Base-by-base conservation (phyloP, 805 yeast genomes). In the Yarrowia phangngaensis region DNA sequence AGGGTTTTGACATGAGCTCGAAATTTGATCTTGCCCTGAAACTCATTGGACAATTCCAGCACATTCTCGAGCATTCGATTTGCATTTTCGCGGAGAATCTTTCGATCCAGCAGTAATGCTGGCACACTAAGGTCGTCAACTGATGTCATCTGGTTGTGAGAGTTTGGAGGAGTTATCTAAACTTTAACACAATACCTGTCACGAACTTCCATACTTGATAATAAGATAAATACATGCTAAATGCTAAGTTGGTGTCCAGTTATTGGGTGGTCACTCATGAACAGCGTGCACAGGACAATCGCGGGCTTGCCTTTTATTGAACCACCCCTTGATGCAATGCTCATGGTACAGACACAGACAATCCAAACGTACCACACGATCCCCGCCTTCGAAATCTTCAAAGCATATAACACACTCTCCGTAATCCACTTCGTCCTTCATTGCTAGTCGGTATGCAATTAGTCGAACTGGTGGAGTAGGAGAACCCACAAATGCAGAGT, bases 331-430 rank as follows among this genome's bases (percentile, higher is more conserved):
- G 55, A 92, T 92, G 65, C 98, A 92, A 54, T 75, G 70, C 62
- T 88, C 88, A 60, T 92, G 99, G 64, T 87, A 92, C 26, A 89
- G 86, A 62, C 99, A 92, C 11, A 92, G 71, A 63, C 99, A 92
- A 64, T 90, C 97, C 52, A 92, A 66, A 31, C 99, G 69, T 0
- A 95, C 97, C 13, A 92, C 90, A 59, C 82, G 82, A 50, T 88
- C 92, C 2, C 95, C 95, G 0, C 89, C 85, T 38, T 68, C 66
- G 62, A 89, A 78, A 14, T 85, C 95, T 62, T 92, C 98, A 54
- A 90, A 77, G 60, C 99, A 92, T 17, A 92, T 90, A 12, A 87
- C 90, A 63, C 99, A 92, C 63, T 92, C 97, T 40, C 78, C 77
- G 13, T 41, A 29, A 14, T 41, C 35, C 11, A 30, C 35, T 13